A percentile compares a stretch with the other conserved stretches of the same genome.
Evolutionary conservation across 352 stramenopile species (phyloP).

Genomic region (Pythium monospermum): DNA sequence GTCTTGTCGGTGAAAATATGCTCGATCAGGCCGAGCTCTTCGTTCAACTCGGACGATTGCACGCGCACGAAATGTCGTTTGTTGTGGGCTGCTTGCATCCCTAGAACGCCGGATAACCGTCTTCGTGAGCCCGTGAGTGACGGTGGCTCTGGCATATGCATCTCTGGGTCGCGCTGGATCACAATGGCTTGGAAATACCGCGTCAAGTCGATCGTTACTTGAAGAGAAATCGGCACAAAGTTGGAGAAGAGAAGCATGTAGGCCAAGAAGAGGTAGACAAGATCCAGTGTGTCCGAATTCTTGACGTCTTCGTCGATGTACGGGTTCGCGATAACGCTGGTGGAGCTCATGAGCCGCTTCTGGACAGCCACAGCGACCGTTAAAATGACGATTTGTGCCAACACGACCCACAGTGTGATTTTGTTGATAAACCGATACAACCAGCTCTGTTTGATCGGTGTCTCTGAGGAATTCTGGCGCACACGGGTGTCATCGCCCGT

Average conservation of each 20-base stretch:
- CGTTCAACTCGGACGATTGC: constrained; percentile 77
- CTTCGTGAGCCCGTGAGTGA: too few relatives aligned
- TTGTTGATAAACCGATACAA: constrained; percentile 80
- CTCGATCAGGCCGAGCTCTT: constrained; percentile 92
- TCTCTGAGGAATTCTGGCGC: constrained; percentile 70
- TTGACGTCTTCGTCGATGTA: constrained; percentile 31
- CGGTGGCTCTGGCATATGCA: constrained; percentile 32
- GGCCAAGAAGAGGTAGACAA: constrained; percentile 34
- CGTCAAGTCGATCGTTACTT: constrained; percentile 86
- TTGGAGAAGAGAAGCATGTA: constrained; percentile 92
- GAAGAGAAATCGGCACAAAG: constrained; percentile 92
- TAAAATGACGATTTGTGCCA: constrained; percentile 56
- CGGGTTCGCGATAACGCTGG: constrained; percentile 29
- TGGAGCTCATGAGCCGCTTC: constrained; percentile 26
- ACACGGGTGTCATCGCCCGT: constrained; percentile 87
- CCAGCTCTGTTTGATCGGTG: constrained; percentile 67
- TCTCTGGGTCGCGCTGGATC: constrained; percentile 67
- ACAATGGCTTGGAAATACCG: constrained; percentile 73
- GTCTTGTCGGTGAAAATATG: constrained; percentile 97
- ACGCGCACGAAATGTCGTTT: constrained; percentile 10
- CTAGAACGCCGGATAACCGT: too few relatives aligned
- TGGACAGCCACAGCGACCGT: constrained; percentile 43
- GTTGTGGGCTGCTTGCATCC: background rate
- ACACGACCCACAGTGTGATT: constrained; percentile 71
- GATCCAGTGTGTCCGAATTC: constrained; percentile 3